phyloP scores from a whole-genome alignment of 2,329 filamentous ascomycete genomes.

The Penicillium expansum region DNA sequence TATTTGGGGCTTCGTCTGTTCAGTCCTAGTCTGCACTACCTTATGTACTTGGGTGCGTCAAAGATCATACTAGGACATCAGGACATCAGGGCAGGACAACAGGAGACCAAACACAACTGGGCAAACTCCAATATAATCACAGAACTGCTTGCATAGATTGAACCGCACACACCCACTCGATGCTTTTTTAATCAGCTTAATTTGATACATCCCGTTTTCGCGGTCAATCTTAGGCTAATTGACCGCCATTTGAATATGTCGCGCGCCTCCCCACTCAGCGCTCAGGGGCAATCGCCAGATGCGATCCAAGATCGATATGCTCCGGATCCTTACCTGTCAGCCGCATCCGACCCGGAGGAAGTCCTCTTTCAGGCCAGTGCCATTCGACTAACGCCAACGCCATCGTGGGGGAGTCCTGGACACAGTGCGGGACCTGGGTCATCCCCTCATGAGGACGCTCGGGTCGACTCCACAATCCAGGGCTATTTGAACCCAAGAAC shows the following conservation, averaged over 20 bases:
- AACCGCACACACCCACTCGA: neutral
- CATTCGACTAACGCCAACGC: conserved; percentile 35
- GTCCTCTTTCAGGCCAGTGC: conserved; percentile 34
- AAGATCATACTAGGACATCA: neutral
- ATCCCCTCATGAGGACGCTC: conserved; percentile 14
- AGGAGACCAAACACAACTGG: neutral
- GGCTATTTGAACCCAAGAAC: conserved; percentile 9
- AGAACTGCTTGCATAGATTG: neutral
- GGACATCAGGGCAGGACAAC: neutral
- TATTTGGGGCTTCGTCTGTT: neutral
- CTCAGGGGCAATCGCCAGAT: conserved; percentile 21
- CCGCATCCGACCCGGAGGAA: conserved; percentile 40
- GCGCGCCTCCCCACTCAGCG: conserved; percentile 22
- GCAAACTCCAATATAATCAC: neutral
- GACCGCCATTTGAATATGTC: conserved; percentile 19
- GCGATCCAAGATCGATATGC: conserved; percentile 33
- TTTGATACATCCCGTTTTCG: neutral
- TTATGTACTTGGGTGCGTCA: neutral
- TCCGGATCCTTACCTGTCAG: conserved; percentile 41
- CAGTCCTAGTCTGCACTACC: neutral
- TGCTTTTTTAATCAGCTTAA: neutral
- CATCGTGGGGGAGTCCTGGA: conserved; percentile 21
- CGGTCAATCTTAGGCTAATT: conserved; percentile 1
- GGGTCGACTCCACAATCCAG: conserved; percentile 15
- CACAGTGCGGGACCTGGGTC: conserved; percentile 16